A percentile compares a stretch with the other conserved stretches of the same genome.
These are phyloP conservation scores for Phytophthora lateralis DNA, from an alignment of 352 stramenopile genomes.

Conservation along the genomic window DNA sequence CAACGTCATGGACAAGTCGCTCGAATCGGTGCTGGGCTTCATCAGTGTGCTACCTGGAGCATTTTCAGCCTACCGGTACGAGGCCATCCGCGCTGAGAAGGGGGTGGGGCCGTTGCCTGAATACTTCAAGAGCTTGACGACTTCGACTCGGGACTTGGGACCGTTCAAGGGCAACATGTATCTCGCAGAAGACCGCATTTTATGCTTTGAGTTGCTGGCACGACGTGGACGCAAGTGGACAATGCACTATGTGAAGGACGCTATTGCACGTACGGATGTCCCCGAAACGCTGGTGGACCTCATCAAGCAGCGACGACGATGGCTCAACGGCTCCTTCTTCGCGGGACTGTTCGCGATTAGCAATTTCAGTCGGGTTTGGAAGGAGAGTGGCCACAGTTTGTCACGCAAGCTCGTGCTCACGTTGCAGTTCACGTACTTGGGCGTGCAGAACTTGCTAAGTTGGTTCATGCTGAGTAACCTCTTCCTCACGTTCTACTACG, in stretches of 20 bases:
- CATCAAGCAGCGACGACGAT: constrained; percentile 66
- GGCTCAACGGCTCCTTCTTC: constrained; percentile 73
- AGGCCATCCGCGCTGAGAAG: constrained; percentile 56
- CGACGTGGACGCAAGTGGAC: constrained; percentile 44
- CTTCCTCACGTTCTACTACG: constrained; percentile 59
- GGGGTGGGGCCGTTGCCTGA: constrained; percentile 47
- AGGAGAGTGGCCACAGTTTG: constrained; percentile 42
- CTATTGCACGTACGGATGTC: constrained; percentile 52
- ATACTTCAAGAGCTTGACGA: constrained; percentile 58
- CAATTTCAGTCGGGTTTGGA: constrained; percentile 62
- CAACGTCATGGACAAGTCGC: constrained; percentile 61
- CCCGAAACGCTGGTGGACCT: constrained; percentile 58
- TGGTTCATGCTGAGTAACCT: constrained; percentile 59
- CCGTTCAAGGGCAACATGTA: constrained; percentile 80
- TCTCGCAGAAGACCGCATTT: constrained; percentile 66
- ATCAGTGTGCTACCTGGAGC: constrained; percentile 51
- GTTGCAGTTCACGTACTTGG: constrained; percentile 48
- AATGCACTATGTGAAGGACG: constrained; percentile 63
- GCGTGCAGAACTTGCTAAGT: constrained; percentile 43
- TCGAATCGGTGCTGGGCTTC: constrained; percentile 58
- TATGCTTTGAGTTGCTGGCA: constrained; percentile 67
- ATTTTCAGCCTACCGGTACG: constrained; percentile 61
- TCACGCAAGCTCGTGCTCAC: constrained; percentile 47
- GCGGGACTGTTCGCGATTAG: constrained; percentile 59
- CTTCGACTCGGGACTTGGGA: constrained; percentile 45